Percentiles rank a stretch among this genome's conserved stretches.
Conservation (phyloP, 495 filamentous ascomycete species). For the Choiromyces venosus region DNA sequence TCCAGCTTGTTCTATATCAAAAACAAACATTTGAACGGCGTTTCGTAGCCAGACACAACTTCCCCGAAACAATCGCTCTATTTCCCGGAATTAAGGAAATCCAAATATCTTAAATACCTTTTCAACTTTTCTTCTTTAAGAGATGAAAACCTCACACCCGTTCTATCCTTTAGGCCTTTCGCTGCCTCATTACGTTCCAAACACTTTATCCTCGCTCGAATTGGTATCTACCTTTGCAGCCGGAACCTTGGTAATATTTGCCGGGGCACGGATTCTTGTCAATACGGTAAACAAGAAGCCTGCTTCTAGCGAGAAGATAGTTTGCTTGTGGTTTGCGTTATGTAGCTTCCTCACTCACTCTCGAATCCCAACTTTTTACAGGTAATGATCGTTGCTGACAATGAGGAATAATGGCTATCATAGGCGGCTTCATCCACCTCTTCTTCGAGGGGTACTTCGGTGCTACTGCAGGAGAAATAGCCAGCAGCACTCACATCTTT, state of each 20-base stretch:
- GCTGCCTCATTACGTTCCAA: slow-evolving; percentile 49
- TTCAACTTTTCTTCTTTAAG: background rate
- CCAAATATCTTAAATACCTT: background rate
- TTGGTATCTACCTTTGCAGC: slow-evolving; percentile 50
- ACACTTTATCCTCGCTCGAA: slow-evolving; percentile 49
- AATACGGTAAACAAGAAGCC: slow-evolving; percentile 45
- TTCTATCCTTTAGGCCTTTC: slow-evolving; percentile 49
- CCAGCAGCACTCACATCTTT: slow-evolving; percentile 47
- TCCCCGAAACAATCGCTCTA: background rate
- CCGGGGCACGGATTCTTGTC: slow-evolving; percentile 46
- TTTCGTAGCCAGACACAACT: background rate
- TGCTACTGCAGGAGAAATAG: slow-evolving; percentile 47
- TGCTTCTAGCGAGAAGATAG: slow-evolving; percentile 46
- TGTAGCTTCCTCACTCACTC: slow-evolving; percentile 42
- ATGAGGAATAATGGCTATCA: background rate
- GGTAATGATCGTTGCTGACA: background rate
- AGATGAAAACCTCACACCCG: slow-evolving; percentile 42
- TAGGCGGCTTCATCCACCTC: slow-evolving; percentile 53
- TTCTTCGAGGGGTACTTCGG: slow-evolving; percentile 58
- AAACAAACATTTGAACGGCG: background rate
- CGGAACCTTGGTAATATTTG: slow-evolving; percentile 47
- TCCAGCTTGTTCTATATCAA: background rate
- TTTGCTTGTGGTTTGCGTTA: slow-evolving; percentile 58
- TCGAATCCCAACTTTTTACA: background rate
- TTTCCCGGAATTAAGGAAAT: background rate